Percentiles rank a stretch among this genome's conserved stretches.
Conservation (phyloP, 352 stramenopile species). For the Globisporangium spinosum region DNA sequence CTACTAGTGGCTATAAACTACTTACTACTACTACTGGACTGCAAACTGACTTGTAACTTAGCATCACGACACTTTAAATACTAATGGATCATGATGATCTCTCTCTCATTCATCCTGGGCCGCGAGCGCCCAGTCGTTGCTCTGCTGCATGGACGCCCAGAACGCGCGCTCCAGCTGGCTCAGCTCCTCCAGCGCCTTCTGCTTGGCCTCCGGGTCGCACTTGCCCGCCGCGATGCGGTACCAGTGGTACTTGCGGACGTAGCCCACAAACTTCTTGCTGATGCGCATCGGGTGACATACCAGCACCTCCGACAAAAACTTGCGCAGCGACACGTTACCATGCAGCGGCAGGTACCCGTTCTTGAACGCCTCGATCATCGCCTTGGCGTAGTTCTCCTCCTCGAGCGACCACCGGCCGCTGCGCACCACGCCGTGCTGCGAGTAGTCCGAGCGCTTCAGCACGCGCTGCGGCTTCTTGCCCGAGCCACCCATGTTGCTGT, state of each 20-base stretch:
- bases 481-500: neutral
- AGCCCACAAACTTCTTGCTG: conserved; percentile 90
- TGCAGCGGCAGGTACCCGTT: conserved; percentile 70
- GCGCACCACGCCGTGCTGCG: conserved; percentile 61
- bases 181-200: conserved; percentile 19
- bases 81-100: neutral
- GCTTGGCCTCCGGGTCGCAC: conserved; percentile 18
- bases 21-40: neutral
- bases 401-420: conserved; percentile 73
- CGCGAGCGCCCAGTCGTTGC: conserved; percentile 9
- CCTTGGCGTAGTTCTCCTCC: conserved; percentile 51
- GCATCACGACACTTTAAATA: conserved; percentile 9
- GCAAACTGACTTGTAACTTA: neutral
- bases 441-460: conserved; percentile 80
- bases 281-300: conserved; percentile 89
- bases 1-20: conserved; percentile 1
- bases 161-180: conserved; percentile 21
- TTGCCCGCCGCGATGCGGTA: conserved; percentile 55
- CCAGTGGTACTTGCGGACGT: conserved; percentile 87
- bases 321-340: conserved; percentile 64
- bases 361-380: conserved; percentile 72
- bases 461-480: conserved; percentile 44
- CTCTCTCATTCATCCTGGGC: conserved; percentile 7
- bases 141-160: conserved; percentile 22
- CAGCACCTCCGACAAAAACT: conserved; percentile 85